Conservation (phyloP, 148 eudicot genomes). For the Polygonum maritimum region DNA sequence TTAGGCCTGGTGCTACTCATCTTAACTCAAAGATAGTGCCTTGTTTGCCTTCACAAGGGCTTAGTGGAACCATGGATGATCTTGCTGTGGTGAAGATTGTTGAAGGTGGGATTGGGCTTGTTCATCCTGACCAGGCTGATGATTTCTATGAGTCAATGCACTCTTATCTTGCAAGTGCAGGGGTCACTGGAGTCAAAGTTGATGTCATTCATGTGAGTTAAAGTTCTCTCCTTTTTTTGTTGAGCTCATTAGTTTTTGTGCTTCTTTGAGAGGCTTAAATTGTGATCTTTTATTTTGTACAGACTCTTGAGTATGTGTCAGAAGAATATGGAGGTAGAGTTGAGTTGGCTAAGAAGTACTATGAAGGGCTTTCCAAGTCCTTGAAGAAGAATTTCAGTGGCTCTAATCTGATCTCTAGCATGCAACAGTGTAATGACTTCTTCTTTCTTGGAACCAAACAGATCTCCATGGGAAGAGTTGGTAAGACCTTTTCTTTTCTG, state of each 20-base stretch:
- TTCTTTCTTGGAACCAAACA: conserved; percentile 55
- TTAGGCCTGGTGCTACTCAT: conserved; percentile 49
- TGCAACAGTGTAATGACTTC: conserved; percentile 72
- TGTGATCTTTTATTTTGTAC: neutral
- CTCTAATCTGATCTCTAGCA: conserved; percentile 46
- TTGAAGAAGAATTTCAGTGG: conserved; percentile 52
- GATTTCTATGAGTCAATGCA: conserved; percentile 59
- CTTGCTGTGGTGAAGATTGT: conserved; percentile 51
- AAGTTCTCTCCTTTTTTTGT: neutral
- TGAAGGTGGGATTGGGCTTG: conserved; percentile 56
- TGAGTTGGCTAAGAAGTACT: conserved; percentile 48
- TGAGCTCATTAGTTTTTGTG: neutral
- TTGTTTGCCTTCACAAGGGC: conserved; percentile 43
- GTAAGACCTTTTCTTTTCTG: conserved; percentile 18
- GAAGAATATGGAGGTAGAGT: conserved; percentile 56
- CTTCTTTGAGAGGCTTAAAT: neutral
- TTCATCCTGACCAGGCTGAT: conserved; percentile 50
- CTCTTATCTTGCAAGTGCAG: conserved; percentile 42
- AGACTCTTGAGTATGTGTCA: conserved; percentile 48
- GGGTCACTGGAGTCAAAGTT: conserved; percentile 59
- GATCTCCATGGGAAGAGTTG: conserved; percentile 57
- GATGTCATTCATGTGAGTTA: conserved; percentile 62
- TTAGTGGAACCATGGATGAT: conserved; percentile 52
- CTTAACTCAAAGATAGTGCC: conserved; percentile 29
- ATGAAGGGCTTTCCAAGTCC: conserved; percentile 46